These are phyloP conservation scores for Chlorella sp. DNA, from an alignment of 139 green algal genomes.

Conservation along the genomic window DNA sequence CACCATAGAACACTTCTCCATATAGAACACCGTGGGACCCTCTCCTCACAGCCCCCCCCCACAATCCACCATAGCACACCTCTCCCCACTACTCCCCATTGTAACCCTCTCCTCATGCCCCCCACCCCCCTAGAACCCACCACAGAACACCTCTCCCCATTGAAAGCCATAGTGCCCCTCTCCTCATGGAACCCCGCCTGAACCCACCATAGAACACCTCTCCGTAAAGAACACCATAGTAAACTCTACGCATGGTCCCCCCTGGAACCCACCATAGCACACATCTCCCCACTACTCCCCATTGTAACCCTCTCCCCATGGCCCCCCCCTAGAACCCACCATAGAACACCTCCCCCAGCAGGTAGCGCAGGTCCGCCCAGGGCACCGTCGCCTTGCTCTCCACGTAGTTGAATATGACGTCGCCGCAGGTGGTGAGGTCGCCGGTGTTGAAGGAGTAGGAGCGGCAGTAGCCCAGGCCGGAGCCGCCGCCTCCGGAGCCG, in stretches of 20 bases:
- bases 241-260: too few relatives aligned
- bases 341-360: slow-evolving; percentile 95
- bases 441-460: slow-evolving; percentile 94
- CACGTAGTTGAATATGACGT: slow-evolving; percentile 87
- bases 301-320: neutral
- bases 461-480: slow-evolving; percentile 89
- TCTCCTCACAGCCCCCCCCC: too few relatives aligned
- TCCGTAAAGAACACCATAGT: too few relatives aligned
- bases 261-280: slow-evolving; percentile 65
- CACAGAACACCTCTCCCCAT: too few relatives aligned
- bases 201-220: slow-evolving; percentile 82
- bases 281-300: too few relatives aligned
- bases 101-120: too few relatives aligned
- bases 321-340: neutral
- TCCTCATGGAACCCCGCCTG: neutral
- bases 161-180: too few relatives aligned
- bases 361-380: slow-evolving; percentile 91
- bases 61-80: too few relatives aligned
- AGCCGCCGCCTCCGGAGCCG: slow-evolving; percentile 47
- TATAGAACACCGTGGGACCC: too few relatives aligned
- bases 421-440: slow-evolving; percentile 88
- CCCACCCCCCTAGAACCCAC: too few relatives aligned
- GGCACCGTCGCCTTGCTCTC: slow-evolving; percentile 85
- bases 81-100: neutral
- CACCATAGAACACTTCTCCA: slow-evolving; percentile 89